Evolutionary conservation across 176 grass and related monocot genomes (phyloP).

Genomic region (Oryza rufipogon): DNA sequence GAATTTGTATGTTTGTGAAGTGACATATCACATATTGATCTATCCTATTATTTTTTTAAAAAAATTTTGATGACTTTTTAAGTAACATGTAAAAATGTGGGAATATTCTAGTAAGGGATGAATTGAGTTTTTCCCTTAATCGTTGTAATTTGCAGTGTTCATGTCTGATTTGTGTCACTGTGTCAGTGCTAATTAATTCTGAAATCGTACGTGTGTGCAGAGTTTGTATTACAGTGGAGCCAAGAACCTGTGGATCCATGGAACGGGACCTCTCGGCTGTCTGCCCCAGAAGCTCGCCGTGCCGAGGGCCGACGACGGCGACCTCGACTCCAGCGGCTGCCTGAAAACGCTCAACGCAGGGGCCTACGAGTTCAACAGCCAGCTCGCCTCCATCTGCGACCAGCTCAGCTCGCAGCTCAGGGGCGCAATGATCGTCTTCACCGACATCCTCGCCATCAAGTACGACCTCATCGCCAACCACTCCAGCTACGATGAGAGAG

Average conservation of each 20-base stretch:
- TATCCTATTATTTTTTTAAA: no score
- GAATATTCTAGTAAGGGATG: no score
- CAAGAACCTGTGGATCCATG: constrained; percentile 65
- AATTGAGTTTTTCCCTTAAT: no score
- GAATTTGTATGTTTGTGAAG: no score
- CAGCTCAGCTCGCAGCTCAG: constrained; percentile 42
- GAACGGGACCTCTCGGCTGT: constrained; percentile 64
- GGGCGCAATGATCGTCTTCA: constrained; percentile 55
- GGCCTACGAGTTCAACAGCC: constrained; percentile 56
- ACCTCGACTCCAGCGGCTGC: constrained; percentile 60
- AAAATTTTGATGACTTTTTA: no score
- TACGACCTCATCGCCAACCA: constrained; percentile 66
- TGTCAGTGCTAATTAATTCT: no score
- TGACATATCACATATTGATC: no score
- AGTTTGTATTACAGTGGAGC: constrained; percentile 53
- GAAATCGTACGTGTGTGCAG: constrained; percentile 7
- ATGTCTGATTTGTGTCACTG: background rate
- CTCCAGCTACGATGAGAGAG: constrained; percentile 37
- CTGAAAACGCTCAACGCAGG: constrained; percentile 47
- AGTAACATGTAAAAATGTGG: no score
- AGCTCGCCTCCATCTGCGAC: constrained; percentile 42
- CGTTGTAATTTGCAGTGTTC: no score
- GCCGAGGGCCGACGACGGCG: constrained; percentile 36
- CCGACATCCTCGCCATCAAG: constrained; percentile 57
- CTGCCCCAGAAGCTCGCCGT: constrained; percentile 56